A percentile compares a stretch with the other conserved stretches of the same genome.
phyloP scores from a whole-genome alignment of 2,329 filamentous ascomycete genomes.

The Paraconiothyrium sp. region DNA sequence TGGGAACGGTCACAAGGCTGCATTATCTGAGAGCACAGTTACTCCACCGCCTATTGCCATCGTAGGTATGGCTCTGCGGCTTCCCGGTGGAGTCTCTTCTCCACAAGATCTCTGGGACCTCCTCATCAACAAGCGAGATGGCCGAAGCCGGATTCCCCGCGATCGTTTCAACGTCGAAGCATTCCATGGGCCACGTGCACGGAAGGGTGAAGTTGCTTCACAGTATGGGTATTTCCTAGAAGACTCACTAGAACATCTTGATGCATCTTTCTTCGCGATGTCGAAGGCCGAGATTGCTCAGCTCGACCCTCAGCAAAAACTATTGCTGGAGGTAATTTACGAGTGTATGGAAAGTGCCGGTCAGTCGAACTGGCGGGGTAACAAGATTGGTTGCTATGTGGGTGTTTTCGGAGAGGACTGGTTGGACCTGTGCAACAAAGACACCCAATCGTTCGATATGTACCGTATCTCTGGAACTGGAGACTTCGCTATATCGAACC shows the following conservation, averaged over 20 bases:
- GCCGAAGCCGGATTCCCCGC: background rate
- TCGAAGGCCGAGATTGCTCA: slow-evolving; percentile 17
- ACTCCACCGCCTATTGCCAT: background rate
- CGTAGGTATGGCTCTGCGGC: background rate
- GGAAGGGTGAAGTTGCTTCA: background rate
- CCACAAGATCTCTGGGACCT: background rate
- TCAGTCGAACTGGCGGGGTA: slow-evolving; percentile 32
- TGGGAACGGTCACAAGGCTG: background rate
- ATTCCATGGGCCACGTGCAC: background rate
- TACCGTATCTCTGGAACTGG: slow-evolving; percentile 22
- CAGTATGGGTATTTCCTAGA: slow-evolving; percentile 34
- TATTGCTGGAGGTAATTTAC: slow-evolving; percentile 35
- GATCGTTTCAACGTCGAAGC: background rate
- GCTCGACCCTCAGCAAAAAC: slow-evolving; percentile 38
- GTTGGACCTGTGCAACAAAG: slow-evolving; percentile 17
- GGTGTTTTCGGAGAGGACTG: slow-evolving; percentile 41
- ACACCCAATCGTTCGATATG: slow-evolving; percentile 9
- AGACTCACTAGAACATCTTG: slow-evolving; percentile 17
- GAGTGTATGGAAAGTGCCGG: slow-evolving; percentile 51
- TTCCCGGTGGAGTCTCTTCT: background rate
- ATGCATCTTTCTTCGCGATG: slow-evolving; percentile 29
- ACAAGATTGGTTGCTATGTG: slow-evolving; percentile 43
- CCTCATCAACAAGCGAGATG: background rate
- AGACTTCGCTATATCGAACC: slow-evolving; percentile 36
- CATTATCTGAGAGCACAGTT: background rate